Base-by-base conservation (phyloP, 345 rosid species). In the Rubroshorea leprosula region DNA sequence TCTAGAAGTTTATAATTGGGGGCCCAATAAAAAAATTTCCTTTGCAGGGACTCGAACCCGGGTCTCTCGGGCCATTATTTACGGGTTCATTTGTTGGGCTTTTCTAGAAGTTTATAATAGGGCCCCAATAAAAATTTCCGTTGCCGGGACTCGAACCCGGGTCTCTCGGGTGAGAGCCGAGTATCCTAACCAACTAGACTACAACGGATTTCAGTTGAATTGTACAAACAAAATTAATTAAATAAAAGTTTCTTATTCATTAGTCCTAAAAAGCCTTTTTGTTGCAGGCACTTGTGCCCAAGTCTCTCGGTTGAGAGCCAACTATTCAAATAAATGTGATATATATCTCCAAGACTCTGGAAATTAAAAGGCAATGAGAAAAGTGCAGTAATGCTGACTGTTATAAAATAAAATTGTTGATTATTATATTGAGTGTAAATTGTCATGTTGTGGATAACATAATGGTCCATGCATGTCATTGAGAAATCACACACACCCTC, bases 41-140 rank as follows among this genome's bases (percentile, higher is more conserved):
- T 73, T 63, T 68, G 73, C 71, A 69, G 74, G 78, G 74, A 72
- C n/a, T 78, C 54, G 80, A 76, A 76, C 80, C 73, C 73, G 61
- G 65, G 56, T 58, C 68, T 41, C 55, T 55, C 70, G 63, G 66
- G 73, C 41, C 49, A 47, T 10, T 2, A 49, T 52, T 64, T 22
- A 41, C 2, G 58, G 8, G 8, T 27, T 27, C 5, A 27, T 1
- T 8, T 13, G 41, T 35, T 35, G 41, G 41, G 41, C 41, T 35
- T 35, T n/a, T n/a, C n/a, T n/a, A n/a, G n/a, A n/a, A n/a, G n/a
- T n/a, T n/a, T n/a, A n/a, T n/a, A n/a, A n/a, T n/a, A n/a, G n/a
- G n/a, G 31, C 31, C 31, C 31, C 4, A 27, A 27, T 35, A 35
- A 35, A 2, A 6, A 18, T 0, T 73, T 73, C 75, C 77, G 75